Base-by-base conservation (phyloP, 192 early-diverging fungal genomes). In the Umbelopsis sp. region DNA sequence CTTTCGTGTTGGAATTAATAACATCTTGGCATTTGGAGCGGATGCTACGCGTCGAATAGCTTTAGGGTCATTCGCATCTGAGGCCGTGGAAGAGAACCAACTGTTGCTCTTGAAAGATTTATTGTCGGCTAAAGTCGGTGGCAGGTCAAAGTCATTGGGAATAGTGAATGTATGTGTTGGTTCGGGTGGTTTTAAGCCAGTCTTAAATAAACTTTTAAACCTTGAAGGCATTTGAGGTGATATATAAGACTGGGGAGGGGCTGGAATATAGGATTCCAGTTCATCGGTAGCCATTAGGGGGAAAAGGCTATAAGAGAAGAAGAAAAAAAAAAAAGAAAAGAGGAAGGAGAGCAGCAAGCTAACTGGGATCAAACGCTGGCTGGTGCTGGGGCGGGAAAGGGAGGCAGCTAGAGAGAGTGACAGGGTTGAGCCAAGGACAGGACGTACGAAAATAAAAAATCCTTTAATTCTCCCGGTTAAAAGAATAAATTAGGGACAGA, bases 21-120 rank as follows among this genome's bases (percentile, higher is more conserved):
- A 68, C 26, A 76, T 59, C 36, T 84, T 78, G 25, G 80, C 59
- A 70, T 82, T 84, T 3, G 86, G 86, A 22, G 83, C 80, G 20
- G 86, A 87, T 17, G 82, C 80, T 34, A 82, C 84, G 69, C 86
- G 65, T 54, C 81, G 81, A 25, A 85, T 73, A 59, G 74, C 74
- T 77, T 84, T 73, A 32, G 66, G 56, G 29, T 45, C 54, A 17
- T 41, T 72, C 24, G 44, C 34, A 24, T 53, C 25, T 34, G 45
- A 38, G n/a, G 45, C 34, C 10, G 56, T 51, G 25, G 69, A 65
- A 14, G 78, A 73, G 31, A 80, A 80, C 78, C 78, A 80, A 5
- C 74, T 76, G 54, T 80, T 80, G 26, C 74, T 80, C 53, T 80
- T 80, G 31, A 62, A 62, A 62, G 56, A 62, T 32, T 62, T 62